phyloP scores from a whole-genome alignment of 768 basidiomycete species.

The Ramaria sp. region DNA sequence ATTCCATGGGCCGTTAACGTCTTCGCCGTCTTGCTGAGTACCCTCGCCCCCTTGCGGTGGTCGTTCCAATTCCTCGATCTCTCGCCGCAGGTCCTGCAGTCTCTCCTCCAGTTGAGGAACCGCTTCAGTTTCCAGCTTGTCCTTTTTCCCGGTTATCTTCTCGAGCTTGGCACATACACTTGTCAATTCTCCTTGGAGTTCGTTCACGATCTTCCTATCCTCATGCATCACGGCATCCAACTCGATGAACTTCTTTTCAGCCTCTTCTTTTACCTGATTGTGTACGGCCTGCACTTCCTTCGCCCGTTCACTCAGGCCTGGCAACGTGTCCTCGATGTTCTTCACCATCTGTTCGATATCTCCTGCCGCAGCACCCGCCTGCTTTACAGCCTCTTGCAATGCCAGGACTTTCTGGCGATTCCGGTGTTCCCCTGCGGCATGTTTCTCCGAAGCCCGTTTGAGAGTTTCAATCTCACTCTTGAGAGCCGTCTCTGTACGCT shows the following conservation, averaged over 20 bases:
- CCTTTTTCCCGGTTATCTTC: conserved; percentile 49
- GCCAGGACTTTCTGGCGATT: conserved; percentile 80
- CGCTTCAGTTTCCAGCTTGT: conserved; percentile 47
- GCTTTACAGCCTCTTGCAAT: conserved; percentile 79
- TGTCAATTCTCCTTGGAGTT: conserved; percentile 47
- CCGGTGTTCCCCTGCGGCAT: conserved; percentile 62
- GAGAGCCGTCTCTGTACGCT: conserved; percentile 72
- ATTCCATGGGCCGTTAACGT: neutral
- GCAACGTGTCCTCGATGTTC: conserved; percentile 34
- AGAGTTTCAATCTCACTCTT: conserved; percentile 78
- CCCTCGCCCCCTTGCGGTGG: neutral
- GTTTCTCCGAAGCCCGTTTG: conserved; percentile 76
- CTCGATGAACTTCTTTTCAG: conserved; percentile 23
- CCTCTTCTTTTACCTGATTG: conserved; percentile 20
- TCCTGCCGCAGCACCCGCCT: conserved; percentile 48
- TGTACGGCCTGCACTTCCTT: conserved; percentile 33
- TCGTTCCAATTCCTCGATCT: conserved; percentile 39
- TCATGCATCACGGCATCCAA: conserved; percentile 38
- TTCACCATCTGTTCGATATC: conserved; percentile 31
- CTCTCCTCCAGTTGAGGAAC: conserved; percentile 63
- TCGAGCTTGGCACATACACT: conserved; percentile 54
- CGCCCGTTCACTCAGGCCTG: conserved; percentile 31
- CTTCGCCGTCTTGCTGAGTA: neutral
- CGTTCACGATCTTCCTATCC: conserved; percentile 44
- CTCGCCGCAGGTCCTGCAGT: conserved; percentile 45